Base-by-base conservation (phyloP, 192 early-diverging fungal species). In the Polychytrium aggregatum region DNA sequence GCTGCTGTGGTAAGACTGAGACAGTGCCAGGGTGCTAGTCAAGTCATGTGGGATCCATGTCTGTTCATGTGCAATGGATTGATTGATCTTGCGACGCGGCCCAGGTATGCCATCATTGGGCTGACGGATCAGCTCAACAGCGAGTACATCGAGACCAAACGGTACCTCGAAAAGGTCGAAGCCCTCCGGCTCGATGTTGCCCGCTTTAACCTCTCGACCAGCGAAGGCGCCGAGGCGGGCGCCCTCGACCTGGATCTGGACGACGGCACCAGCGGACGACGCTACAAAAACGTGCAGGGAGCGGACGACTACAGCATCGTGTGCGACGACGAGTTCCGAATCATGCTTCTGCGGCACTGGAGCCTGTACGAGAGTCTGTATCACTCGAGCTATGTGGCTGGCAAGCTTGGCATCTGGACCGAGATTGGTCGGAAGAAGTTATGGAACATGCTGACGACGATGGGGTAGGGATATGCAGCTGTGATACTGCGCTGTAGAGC, bases 321-420 rank as follows among this genome's bases (percentile, higher is more conserved):
- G 18, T 74, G 68, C 48, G 70, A 71, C 1, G 76, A 83, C n/a
- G 93, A 97, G 61, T 85, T 90, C 31, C 65, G 79, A 35, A 79
- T 97, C 31, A 73, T 86, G 70, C 68, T 97, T 55, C 75, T 89
- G 20, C 69, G 90, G 31, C 93, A 97, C 53, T 97, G 93, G 93
- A 90, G 78, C 37, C 66, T 97, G 2, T 81, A 83, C 50, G 86
- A 84, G 31, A 79, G 83, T 41, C 82, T 97, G 87, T 84, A 78
- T 45, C 83, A 83, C 60, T 91, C 87, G 37, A 74, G 76, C 9
- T 93, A 88, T 49, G 87, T 97, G 6, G 86, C 82, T 3, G 79
- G 83, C 20, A 84, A 82, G 48, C 62, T 97, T 33, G 91, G 84
- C 8, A 80, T 91, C 2, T 97, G 93, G 93, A 82, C 82, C 20